Evolutionary conservation across 108 stramenopile species (phyloP).

Genomic region (Cyclotella atomus): DNA sequence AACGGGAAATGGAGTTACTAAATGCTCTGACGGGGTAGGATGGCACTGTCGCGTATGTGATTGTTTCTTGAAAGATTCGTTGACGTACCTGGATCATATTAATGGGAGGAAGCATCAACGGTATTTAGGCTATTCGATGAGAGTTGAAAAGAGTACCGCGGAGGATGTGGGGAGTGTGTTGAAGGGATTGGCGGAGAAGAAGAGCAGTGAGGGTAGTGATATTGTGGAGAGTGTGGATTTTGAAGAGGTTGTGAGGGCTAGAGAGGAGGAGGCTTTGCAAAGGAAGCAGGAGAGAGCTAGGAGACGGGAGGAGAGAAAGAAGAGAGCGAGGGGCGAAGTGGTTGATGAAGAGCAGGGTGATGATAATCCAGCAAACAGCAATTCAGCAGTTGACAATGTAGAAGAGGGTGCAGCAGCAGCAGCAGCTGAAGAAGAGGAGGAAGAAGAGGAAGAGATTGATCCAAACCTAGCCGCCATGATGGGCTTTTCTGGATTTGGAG

Average conservation of each 20-base stretch:
- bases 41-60: constrained; percentile 98
- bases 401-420: no score
- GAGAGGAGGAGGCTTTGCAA: constrained; percentile 69
- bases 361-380: constrained; percentile 25
- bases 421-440: constrained; percentile 73
- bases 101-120: constrained; percentile 97
- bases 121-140: constrained; percentile 93
- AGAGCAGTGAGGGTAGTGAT: constrained; percentile 13
- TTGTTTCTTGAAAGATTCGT: constrained; percentile 92
- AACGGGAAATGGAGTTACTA: constrained; percentile 56
- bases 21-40: constrained; percentile 76
- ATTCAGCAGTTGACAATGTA: constrained; percentile 38
- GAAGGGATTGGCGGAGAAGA: constrained; percentile 49
- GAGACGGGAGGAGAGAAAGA: constrained; percentile 71
- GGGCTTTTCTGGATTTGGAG: constrained; percentile 93
- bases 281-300: constrained; percentile 72
- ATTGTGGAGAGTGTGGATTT: constrained; percentile 34
- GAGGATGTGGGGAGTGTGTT: constrained; percentile 67
- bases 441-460: constrained; percentile 68
- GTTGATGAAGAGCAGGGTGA: constrained; percentile 1
- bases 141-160: constrained; percentile 89
- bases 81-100: constrained; percentile 96
- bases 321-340: constrained; percentile 47
- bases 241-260: constrained; percentile 69
- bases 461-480: constrained; percentile 93